Percentiles rank a stretch among this genome's conserved stretches.
phyloP scores from a whole-genome alignment of 1,284 basidiomycete genomes.

The Moesziomyces globuligerus region DNA sequence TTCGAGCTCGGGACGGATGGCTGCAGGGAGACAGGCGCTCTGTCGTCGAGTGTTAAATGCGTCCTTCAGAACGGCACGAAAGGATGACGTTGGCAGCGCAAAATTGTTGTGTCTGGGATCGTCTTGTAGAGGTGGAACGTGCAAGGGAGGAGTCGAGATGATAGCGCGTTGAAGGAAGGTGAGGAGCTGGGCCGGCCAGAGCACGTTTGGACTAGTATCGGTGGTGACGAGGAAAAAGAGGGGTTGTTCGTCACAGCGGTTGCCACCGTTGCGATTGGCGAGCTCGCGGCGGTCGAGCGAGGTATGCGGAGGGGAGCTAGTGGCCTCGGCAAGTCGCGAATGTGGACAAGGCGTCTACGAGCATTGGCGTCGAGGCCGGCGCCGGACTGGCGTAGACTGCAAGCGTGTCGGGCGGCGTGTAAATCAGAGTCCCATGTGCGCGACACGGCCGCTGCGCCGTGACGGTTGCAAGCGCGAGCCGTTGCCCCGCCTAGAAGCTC shows the following conservation, averaged over 20 bases:
- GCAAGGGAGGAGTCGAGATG: not conserved
- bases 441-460: not conserved
- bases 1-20: not conserved
- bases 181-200: slow-evolving; percentile 1
- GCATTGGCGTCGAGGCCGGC: no score
- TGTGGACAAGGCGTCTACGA: not conserved
- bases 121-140: no score
- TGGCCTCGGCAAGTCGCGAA: slow-evolving; percentile 1
- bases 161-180: not conserved
- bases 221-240: not conserved
- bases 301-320: not conserved
- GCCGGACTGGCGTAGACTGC: slow-evolving; percentile 2
- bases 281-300: not conserved
- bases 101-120: not conserved
- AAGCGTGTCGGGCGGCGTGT: not conserved
- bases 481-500: no score
- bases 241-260: not conserved
- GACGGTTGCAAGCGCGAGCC: not conserved
- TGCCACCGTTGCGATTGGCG: not conserved
- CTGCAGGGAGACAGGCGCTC: not conserved
- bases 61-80: not conserved
- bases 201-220: not conserved
- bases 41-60: not conserved
- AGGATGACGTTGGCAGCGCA: no score
- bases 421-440: not conserved